Percentiles rank a stretch among this genome's conserved stretches.
Conservation (phyloP, 768 basidiomycete species). For the Lactarius sp. region DNA sequence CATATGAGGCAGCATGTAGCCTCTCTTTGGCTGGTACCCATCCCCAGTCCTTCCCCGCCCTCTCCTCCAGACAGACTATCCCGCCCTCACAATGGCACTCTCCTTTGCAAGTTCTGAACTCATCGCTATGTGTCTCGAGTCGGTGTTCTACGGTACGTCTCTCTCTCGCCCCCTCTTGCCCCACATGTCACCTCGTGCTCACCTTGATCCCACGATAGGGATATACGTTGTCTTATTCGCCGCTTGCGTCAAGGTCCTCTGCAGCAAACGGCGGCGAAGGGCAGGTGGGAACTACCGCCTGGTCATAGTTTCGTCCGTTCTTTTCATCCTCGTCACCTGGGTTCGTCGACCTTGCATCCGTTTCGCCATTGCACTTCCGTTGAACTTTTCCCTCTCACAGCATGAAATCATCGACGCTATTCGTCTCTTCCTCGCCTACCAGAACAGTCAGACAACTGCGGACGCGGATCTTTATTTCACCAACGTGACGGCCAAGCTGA, state of each 20-base stretch:
- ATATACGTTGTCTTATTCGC: conserved; percentile 16
- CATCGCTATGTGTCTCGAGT: conserved; percentile 17
- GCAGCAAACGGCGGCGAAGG: conserved; percentile 10
- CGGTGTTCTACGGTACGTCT: conserved; percentile 17
- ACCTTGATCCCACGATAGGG: not conserved
- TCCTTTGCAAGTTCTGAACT: conserved; percentile 18
- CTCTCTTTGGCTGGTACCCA: conserved; percentile 13
- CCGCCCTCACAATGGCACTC: not conserved
- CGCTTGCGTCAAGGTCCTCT: conserved; percentile 18
- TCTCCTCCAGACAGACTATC: not conserved
- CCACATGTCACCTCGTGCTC: no score
- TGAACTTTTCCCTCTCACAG: not conserved
- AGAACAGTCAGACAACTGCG: not conserved
- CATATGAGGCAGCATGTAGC: conserved; percentile 17
- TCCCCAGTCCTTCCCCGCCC: conserved; percentile 10
- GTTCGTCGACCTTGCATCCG: not conserved
- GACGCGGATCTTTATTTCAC: conserved; percentile 10
- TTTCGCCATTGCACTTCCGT: no score
- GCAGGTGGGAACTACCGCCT: conserved; percentile 18
- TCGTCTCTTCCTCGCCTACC: conserved; percentile 11
- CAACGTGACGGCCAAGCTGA: not conserved
- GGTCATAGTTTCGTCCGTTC: conserved; percentile 2
- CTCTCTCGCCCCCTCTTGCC: not conserved
- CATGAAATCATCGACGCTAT: conserved; percentile 12
- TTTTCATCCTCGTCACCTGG: conserved; percentile 21